Conservation (phyloP, 306 rosid species). For the Purshia tridentata region DNA sequence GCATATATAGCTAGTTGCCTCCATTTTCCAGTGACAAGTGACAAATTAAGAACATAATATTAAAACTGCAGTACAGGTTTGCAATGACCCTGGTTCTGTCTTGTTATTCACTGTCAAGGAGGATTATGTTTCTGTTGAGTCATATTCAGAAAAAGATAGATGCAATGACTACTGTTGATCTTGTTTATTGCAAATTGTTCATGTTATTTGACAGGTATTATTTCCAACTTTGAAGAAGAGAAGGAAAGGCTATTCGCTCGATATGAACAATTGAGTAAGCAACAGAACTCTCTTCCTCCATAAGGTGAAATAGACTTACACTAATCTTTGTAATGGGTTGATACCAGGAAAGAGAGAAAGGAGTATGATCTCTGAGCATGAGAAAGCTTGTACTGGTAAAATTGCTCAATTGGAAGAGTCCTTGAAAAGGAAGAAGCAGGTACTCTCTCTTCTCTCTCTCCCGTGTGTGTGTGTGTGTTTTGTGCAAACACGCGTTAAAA, state of each 20-base stretch:
- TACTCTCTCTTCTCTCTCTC: constrained; percentile 19
- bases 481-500: constrained; percentile 16
- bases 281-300: neutral
- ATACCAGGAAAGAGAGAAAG: constrained; percentile 78
- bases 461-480: neutral
- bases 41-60: neutral
- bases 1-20: neutral
- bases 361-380: constrained; percentile 68
- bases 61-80: neutral
- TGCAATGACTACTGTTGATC: neutral
- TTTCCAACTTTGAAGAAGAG: constrained; percentile 89
- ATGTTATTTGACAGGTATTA: constrained; percentile 47
- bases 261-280: constrained; percentile 92
- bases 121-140: neutral
- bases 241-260: constrained; percentile 70
- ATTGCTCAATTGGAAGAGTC: constrained; percentile 74
- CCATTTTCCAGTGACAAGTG: neutral
- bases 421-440: constrained; percentile 88
- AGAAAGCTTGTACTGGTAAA: constrained; percentile 65
- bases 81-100: neutral
- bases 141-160: too few species aligned
- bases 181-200: constrained; percentile 19
- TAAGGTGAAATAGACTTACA: neutral
- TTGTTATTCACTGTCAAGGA: neutral
- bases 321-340: constrained; percentile 12